Conservation (phyloP, 2,329 filamentous ascomycete species). For the Colletotrichum eremochloae region DNA sequence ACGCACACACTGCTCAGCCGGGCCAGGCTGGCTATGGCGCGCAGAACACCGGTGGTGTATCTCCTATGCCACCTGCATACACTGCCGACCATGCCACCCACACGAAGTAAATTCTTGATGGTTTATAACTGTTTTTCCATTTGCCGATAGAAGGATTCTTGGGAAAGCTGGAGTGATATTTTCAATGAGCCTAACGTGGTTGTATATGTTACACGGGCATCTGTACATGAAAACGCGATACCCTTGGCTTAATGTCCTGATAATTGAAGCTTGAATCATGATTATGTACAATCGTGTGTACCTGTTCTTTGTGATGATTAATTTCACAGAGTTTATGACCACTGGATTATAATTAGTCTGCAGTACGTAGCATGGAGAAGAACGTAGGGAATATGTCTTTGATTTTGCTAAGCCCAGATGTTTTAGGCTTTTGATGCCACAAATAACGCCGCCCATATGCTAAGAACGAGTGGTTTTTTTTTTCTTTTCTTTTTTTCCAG, state of each 20-base stretch:
- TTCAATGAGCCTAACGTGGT: neutral
- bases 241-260: neutral
- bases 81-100: neutral
- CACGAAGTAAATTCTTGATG: neutral
- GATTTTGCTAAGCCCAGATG: neutral
- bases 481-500: too few species aligned
- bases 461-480: neutral
- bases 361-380: neutral
- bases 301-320: too few species aligned
- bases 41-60: conserved; percentile 5
- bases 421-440: neutral
- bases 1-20: conserved; percentile 24
- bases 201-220: neutral
- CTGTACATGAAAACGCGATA: neutral
- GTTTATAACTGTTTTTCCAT: too few species aligned
- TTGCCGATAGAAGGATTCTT: neutral
- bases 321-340: too few species aligned
- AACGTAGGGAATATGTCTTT: neutral
- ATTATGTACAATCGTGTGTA: neutral
- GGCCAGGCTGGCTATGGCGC: conserved; percentile 27
- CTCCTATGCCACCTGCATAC: neutral
- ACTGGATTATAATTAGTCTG: neutral
- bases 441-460: conserved; percentile 13
- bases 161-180: neutral
- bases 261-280: neutral